Evolutionary conservation across 257 asterid genomes (phyloP), one percentile per base, ranked within the genome.

Genomic region (Knoxia roxburghii): DNA sequence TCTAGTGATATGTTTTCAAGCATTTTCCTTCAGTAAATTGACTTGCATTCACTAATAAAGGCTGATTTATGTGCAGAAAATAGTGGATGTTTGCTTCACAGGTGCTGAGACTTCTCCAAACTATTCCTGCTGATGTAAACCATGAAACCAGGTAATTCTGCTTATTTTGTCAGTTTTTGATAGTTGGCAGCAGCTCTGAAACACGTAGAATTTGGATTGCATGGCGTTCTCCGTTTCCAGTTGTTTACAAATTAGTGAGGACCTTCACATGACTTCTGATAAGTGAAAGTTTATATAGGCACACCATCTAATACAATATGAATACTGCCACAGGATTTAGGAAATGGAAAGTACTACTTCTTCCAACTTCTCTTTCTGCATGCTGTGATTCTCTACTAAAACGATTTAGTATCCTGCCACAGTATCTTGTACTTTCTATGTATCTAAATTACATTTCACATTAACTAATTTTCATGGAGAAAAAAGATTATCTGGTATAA

Each of bases 51-150:
- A 23, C 17, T 68, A 53, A 55, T 53, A 45, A 48, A 35, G 65
- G 35, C 56, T 59, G 70, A 61, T 63, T 45, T 65, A 39, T 65
- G 43, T 71, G 45, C 67, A 27, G 39, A 73, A 61, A 54, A 49
- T 76, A 30, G 83, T 81, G 80, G 84, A 81, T 87, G 95, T 75
- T 83, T 68, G 89, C 80, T 61, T 72, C 91, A 50, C 87, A 81
- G 75, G 82, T 83, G 50, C 68, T 87, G 80, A 76, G 85, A 68
- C 75, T 85, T 83, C 87, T 91, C 43, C 72, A 79, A 63, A 75
- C 87, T 69, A 66, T 84, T 72, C 89, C 81, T 46, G 71, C 82
- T 51, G 83, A 85, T 60, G 82, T 72, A 59, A 75, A 58, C 70
- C 39, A 70, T 73, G 85, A 86, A 72, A 75, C 65, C 80, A 26